Evolutionary conservation across 441 rosid genomes (phyloP).

Genomic region (Populus hybrid): DNA sequence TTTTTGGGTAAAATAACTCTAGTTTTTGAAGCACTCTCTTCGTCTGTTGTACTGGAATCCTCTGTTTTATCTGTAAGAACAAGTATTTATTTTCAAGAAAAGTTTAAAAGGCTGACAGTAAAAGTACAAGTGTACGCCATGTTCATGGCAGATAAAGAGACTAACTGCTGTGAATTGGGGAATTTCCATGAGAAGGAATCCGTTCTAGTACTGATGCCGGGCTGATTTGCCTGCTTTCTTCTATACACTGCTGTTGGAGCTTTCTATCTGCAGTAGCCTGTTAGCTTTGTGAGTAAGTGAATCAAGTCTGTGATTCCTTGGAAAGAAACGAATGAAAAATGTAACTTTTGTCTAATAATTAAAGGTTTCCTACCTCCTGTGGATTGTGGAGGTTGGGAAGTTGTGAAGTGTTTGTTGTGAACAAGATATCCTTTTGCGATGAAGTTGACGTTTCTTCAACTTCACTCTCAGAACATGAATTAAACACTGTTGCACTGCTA

Average conservation of each 20-base stretch:
- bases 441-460: slow-evolving; percentile 33
- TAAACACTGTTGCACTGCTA: slow-evolving; percentile 33
- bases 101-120: background rate
- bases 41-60: slow-evolving; percentile 6
- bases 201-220: slow-evolving; percentile 29
- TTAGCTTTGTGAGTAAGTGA: slow-evolving; percentile 22
- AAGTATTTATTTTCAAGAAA: background rate
- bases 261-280: slow-evolving; percentile 36
- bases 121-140: background rate
- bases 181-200: slow-evolving; percentile 18
- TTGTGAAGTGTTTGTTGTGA: slow-evolving; percentile 6
- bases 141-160: background rate
- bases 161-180: slow-evolving; percentile 19
- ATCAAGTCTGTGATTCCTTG: background rate
- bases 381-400: slow-evolving; percentile 9
- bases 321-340: background rate
- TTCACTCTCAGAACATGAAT: slow-evolving; percentile 41
- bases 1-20: slow-evolving; percentile 15
- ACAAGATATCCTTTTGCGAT: slow-evolving; percentile 3
- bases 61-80: slow-evolving; percentile 11
- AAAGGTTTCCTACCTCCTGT: slow-evolving; percentile 26
- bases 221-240: slow-evolving; percentile 28
- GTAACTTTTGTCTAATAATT: background rate
- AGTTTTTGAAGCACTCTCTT: slow-evolving; percentile 16
- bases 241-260: slow-evolving; percentile 18